Conservation (phyloP, 352 stramenopile species). For the Pythium folliculosum region DNA sequence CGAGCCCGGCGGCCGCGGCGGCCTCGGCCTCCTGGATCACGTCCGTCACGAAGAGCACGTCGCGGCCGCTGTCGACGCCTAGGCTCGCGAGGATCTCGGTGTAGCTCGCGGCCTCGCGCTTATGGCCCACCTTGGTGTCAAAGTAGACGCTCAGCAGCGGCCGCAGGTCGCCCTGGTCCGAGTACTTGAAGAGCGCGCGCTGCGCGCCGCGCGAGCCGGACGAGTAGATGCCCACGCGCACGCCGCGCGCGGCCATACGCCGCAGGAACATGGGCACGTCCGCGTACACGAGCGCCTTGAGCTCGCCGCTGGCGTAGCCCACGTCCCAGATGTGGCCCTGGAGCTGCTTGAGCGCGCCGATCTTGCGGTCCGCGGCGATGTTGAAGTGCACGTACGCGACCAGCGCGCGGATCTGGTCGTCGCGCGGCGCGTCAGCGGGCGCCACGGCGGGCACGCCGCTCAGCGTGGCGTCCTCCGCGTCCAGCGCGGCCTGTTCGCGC, state of each 20-base stretch:
- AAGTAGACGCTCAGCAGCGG: constrained; percentile 81
- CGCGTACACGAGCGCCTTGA: constrained; percentile 91
- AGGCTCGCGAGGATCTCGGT: constrained; percentile 82
- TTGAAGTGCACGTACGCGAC: constrained; percentile 73
- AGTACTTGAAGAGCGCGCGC: constrained; percentile 87
- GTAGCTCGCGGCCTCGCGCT: constrained; percentile 74
- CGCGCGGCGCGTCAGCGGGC: constrained; percentile 13
- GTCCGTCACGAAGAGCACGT: constrained; percentile 91
- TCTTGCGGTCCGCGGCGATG: constrained; percentile 79
- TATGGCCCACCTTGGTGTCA: constrained; percentile 82
- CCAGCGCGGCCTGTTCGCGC: constrained; percentile 44
- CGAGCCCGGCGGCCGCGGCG: constrained; percentile 62
- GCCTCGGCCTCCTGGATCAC: constrained; percentile 85
- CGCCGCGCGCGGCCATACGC: constrained; percentile 67
- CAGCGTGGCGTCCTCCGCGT: constrained; percentile 23
- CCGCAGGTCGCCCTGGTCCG: constrained; percentile 78
- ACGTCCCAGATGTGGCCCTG: constrained; percentile 91
- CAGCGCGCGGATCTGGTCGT: constrained; percentile 38
- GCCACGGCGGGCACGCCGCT: constrained; percentile 37
- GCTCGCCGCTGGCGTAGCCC: constrained; percentile 83
- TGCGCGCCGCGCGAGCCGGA: constrained; percentile 90
- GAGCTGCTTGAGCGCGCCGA: constrained; percentile 86
- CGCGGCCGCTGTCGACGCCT: constrained; percentile 69
- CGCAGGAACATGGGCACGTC: constrained; percentile 89
- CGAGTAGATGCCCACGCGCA: constrained; percentile 93